phyloP scores from a whole-genome alignment of 2,329 filamentous ascomycete genomes.

The Penicillium sp. region DNA sequence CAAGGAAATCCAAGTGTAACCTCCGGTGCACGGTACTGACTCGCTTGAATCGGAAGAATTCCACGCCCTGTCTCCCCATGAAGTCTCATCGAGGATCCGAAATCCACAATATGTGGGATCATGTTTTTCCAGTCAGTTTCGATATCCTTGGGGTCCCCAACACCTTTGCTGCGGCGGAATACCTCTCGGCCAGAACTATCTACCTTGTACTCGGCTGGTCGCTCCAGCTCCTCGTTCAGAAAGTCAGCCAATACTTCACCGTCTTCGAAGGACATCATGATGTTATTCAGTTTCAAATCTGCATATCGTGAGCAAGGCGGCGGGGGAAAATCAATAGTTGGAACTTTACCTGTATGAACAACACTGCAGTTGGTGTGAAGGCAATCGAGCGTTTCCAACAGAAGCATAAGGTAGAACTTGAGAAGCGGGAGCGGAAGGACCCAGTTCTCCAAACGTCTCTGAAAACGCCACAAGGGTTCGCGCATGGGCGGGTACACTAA shows the following conservation, averaged over 20 bases:
- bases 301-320: neutral
- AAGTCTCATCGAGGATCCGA: slow-evolving; percentile 29
- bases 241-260: slow-evolving; percentile 19
- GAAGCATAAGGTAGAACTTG: slow-evolving; percentile 37
- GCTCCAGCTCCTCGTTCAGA: slow-evolving; percentile 20
- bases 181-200: slow-evolving; percentile 30
- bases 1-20: slow-evolving; percentile 40
- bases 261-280: slow-evolving; percentile 39
- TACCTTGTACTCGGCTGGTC: slow-evolving; percentile 29
- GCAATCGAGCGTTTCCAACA: slow-evolving; percentile 47
- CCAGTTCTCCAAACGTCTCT: slow-evolving; percentile 29
- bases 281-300: slow-evolving; percentile 50
- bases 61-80: slow-evolving; percentile 6
- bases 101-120: slow-evolving; percentile 36
- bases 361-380: slow-evolving; percentile 45
- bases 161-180: slow-evolving; percentile 35
- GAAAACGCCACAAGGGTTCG: slow-evolving; percentile 39
- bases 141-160: slow-evolving; percentile 22
- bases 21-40: slow-evolving; percentile 40
- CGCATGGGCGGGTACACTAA: slow-evolving; percentile 42
- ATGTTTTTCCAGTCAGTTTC: neutral
- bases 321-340: neutral
- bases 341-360: slow-evolving; percentile 42
- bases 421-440: slow-evolving; percentile 33
- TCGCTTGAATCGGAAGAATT: slow-evolving; percentile 50